Evolutionary conservation across 129 eudicot genomes (phyloP), one percentile per base, ranked within the genome.

Genomic region (Arctium minus): DNA sequence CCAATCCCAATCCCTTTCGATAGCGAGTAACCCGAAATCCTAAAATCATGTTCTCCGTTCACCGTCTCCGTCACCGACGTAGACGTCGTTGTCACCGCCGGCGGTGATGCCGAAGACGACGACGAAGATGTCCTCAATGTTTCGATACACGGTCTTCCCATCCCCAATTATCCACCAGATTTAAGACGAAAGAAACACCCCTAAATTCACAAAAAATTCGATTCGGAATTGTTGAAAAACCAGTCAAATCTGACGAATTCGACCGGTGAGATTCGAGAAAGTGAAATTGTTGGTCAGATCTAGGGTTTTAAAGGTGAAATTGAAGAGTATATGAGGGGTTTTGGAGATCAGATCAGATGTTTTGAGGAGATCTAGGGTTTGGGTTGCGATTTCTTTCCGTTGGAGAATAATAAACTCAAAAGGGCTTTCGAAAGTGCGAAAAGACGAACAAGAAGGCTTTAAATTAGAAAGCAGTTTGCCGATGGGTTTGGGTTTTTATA

Each of bases 1-100:
- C 98, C 98, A 29, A 89, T 86, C 39, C 98, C 97, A 7, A 88
- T 86, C 11, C 98, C 98, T 83, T 94, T 94, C 4, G 94, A 86
- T 5, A 91, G 46, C 8, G 95, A 89, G 76, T 91, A 94, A 12
- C 94, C 96, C 44, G 88, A 80, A 48, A 94, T 88, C 89, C 87
- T 89, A 48, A 94, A 94, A 37, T 94, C 92, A 75, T 94, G 97
- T 6, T 90, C 83, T 39, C 96, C 98, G 69, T 89, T 91, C 8
- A 92, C 84, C 7, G 98, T 92, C 31, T 90, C 92, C n/a, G 94
- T 92, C 2, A 81, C 65, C 7, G 97, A 83, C 7, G 91, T 88
- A 27, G 97, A 89, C 0, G 91, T 87, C 68, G 93, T 86, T 13
- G 75, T 75, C 15, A 78, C 56, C 46, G 82, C 83, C 67, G 89